Base-by-base conservation (phyloP, 1,284 basidiomycete genomes). In the Papiliotrema nemorosa region DNA sequence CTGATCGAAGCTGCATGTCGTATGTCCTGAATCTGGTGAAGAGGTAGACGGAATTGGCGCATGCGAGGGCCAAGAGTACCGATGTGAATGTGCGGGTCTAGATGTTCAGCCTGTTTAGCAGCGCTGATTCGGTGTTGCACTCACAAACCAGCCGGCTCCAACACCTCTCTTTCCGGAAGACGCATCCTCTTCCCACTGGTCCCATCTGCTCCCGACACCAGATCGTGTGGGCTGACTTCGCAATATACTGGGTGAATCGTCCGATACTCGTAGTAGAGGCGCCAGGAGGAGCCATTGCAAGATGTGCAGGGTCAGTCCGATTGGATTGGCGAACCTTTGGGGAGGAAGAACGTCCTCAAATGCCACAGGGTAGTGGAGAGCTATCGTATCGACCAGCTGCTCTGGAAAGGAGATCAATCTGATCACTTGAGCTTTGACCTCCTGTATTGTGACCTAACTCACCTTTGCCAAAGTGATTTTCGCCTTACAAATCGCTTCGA, bases 1-100 rank as follows among this genome's bases (percentile, higher is more conserved):
- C 69, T 12, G 63, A 61, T n/a, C 70, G 62, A 21, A 70, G 55
- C 46, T 66, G 64, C 64, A 73, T 67, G 50, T 71, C 69, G 49
- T 73, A 73, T 0, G 54, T 67, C 37, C 69, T 54, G 53, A 64
- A 67, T 2, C 64, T 50, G 0, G 70, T 69, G 54, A 73, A 73
- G 6, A 73, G 62, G 53, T 67, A 73, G 4, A 55, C 49, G 0
- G 70, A 60, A 40, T 73, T 73, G 2, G 63, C 66, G 9, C 50
- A 35, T 0, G 70, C 53, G 14, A 73, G 45, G 0, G 53, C 42
- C 4, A 70, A 35, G 6, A 70, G 47, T 1, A 64, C 12, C 12
- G 59, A 22, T 2, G 60, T 54, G 29, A 65, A 29, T 41, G 62
- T 33, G 24, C 66, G 38, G n/a, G 58, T 62, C 70, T 73, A 48